Evolutionary conservation across 345 rosid genomes (phyloP), one percentile per base, ranked within the genome.

Genomic region (Crucihimalaya himalaica): DNA sequence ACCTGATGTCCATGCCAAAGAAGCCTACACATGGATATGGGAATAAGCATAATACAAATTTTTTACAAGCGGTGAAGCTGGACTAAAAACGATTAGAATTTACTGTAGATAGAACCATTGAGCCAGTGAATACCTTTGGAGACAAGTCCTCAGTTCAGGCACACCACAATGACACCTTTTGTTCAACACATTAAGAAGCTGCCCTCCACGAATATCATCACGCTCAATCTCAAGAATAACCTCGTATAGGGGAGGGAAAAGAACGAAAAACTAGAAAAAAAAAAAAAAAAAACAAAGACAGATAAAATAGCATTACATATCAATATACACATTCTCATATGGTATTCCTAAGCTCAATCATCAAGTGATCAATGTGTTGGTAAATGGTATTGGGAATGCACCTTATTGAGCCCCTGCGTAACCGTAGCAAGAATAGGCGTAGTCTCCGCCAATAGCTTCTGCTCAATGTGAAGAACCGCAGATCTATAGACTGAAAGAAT

Each of bases 1-100:
- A 94, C 96, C 74, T 92, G 98, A 80, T 92, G 97, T 63, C 97
- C 97, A 57, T 94, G 97, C 98, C 98, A 94, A 81, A 89, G 93
- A 81, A 94, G 97, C 88, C 97, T 94, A 71, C 66, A 61, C 58
- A 68, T 46, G 40, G 42, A 73, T 25, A 66, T 20, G 70, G n/a
- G 8, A 64, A 48, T 42, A n/a, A 39, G 19, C 23, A 54, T 8
- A 54, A 55, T 16, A 21, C 21, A 70, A 21, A 5, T 23, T 6
- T 29, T 61, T 6, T 28, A 63, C 50, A 39, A 63, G n/a, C 32
- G 9, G 55, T 51, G 45, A 63, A 5, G 5, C 25, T 40, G 3
- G 14, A 66, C 19, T n/a, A 39, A 50, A 66, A 6, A 50, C 29
- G 13, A 29, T 28, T 27, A 14, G 66, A 46, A 37, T 27, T 63